Conservation (phyloP, 2,329 filamentous ascomycete species). For the Fusarium siculi region DNA sequence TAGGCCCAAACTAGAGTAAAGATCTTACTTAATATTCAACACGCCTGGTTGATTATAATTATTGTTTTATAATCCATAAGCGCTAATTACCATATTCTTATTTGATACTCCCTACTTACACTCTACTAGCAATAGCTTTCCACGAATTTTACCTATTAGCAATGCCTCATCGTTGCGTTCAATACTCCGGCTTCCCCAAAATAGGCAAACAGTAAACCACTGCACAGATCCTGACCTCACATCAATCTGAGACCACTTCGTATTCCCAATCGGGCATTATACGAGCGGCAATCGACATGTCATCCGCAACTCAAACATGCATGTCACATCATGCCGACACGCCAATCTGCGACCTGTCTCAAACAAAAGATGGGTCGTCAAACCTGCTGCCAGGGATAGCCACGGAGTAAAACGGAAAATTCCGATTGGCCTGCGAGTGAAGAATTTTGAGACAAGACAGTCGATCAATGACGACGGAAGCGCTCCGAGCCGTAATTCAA, state of each 20-base stretch:
- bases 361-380: not conserved
- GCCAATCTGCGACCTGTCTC: not conserved
- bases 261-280: not conserved
- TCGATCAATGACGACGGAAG: not conserved
- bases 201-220: accelerated
- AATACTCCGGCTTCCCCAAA: not conserved
- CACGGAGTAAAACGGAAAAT: not conserved
- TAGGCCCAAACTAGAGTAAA: accelerated
- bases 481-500: not conserved
- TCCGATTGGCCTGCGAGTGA: not conserved
- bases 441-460: not conserved
- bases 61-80: too few relatives aligned
- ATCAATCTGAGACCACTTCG: not conserved
- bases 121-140: not conserved
- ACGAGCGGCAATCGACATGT: not conserved
- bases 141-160: too few relatives aligned
- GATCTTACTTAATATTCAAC: accelerated
- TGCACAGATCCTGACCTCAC: not conserved
- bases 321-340: not conserved
- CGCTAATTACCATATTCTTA: not conserved
- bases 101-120: too few relatives aligned
- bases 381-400: not conserved
- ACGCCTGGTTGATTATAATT: accelerated
- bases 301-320: not conserved
- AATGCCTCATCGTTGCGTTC: too few relatives aligned